These are phyloP conservation scores for Vitis labrusca DNA, from an alignment of 164 flowering plant genomes.

Conservation along the genomic window DNA sequence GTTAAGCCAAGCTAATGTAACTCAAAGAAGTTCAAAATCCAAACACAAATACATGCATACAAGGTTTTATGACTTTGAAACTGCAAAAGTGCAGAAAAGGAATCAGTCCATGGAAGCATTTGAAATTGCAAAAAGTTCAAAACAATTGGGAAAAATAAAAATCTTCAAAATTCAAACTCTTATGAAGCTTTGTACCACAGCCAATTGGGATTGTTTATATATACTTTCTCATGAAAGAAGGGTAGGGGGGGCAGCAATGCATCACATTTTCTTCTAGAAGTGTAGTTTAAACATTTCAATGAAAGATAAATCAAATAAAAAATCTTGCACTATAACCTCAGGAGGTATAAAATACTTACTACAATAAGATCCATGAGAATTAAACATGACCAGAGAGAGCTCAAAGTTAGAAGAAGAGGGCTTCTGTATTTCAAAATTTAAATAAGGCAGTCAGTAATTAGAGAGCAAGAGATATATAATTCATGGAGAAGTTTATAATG, in stretches of 20 bases:
- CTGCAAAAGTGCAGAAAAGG: neutral
- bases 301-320: neutral
- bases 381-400: conserved; percentile 67
- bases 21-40: neutral
- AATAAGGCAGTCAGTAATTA: neutral
- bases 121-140: neutral
- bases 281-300: no score
- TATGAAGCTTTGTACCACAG: no score
- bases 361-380: conserved; percentile 76
- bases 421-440: conserved; percentile 52
- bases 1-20: no score
- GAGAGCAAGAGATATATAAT: neutral
- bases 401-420: conserved; percentile 45
- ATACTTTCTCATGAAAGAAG: no score
- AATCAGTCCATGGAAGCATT: neutral
- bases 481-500: no score
- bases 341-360: conserved; percentile 39
- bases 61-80: neutral
- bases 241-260: no score
- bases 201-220: no score
- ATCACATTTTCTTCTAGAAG: no score
- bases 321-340: neutral
- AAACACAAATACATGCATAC: neutral
- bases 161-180: no score
- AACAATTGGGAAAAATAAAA: neutral